phyloP scores from a whole-genome alignment of 208 protist genomes.

The Crithidia brevicula region DNA sequence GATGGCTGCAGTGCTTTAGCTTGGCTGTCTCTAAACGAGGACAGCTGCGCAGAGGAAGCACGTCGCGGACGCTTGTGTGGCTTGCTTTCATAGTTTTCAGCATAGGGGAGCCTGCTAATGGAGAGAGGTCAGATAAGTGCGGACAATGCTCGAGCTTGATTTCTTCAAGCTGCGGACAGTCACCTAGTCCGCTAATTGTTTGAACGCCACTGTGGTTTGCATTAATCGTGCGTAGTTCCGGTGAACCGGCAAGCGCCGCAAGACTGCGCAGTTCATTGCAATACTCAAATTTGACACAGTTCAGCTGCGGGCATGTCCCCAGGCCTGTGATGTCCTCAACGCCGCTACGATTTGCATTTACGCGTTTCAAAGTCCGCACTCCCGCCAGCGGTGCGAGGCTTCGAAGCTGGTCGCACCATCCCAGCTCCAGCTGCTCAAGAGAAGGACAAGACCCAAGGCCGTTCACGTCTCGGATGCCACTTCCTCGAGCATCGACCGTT shows the following conservation, averaged over 20 bases:
- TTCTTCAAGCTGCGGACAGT: slow-evolving; percentile 3
- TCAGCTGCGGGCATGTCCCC: background rate
- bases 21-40: background rate
- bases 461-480: slow-evolving; percentile 2
- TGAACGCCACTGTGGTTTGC: slow-evolving; percentile 4
- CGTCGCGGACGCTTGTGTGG: slow-evolving; percentile 7
- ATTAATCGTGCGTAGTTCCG: background rate
- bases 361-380: background rate
- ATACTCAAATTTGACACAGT: slow-evolving; percentile 14
- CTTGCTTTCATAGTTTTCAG: slow-evolving; percentile 3
- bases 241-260: slow-evolving; percentile 3
- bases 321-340: slow-evolving; percentile 8
- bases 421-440: slow-evolving; percentile 13
- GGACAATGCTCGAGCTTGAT: slow-evolving; percentile 8
- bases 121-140: background rate
- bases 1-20: slow-evolving; percentile 4
- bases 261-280: slow-evolving; percentile 5
- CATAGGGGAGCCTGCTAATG: background rate
- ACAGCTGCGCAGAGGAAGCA: background rate
- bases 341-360: slow-evolving; percentile 12
- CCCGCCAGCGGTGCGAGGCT: slow-evolving; percentile 8
- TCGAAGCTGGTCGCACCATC: slow-evolving; percentile 5
- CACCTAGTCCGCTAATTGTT: background rate
- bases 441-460: background rate
- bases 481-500: slow-evolving; percentile 6